These are phyloP conservation scores for Chenopodium quinoa DNA, from an alignment of 148 eudicot species.

Conservation along the genomic window DNA sequence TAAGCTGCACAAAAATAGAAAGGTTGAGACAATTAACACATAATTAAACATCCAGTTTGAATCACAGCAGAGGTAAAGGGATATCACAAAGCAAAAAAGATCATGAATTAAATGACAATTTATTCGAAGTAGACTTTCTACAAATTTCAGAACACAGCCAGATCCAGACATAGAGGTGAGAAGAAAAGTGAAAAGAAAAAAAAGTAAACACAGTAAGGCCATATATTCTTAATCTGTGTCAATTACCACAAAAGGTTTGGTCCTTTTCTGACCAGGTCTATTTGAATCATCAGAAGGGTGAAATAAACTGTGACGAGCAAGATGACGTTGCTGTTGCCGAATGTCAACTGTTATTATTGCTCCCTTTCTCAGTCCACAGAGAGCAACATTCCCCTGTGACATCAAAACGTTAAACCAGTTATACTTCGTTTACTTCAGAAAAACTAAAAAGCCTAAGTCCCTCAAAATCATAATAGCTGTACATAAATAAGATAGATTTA, in stretches of 20 bases:
- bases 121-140: background rate
- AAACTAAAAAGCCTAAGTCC: background rate
- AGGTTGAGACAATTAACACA: background rate
- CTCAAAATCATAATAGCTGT: background rate
- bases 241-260: constrained; percentile 48
- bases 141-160: background rate
- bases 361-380: constrained; percentile 85
- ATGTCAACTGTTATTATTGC: constrained; percentile 63
- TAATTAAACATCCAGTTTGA: background rate
- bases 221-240: background rate
- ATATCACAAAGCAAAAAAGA: background rate
- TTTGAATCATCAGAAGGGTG: constrained; percentile 32
- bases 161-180: background rate
- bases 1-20: constrained; percentile 47
- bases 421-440: background rate
- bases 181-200: background rate
- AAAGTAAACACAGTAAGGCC: background rate
- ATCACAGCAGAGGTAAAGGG: background rate
- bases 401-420: constrained; percentile 19
- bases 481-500: background rate
- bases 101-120: background rate
- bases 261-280: constrained; percentile 28
- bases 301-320: constrained; percentile 40
- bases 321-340: constrained; percentile 50
- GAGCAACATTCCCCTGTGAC: constrained; percentile 47